Evolutionary conservation across 2,329 filamentous ascomycete species (phyloP).

Genomic region (Orbilia brochopaga): DNA sequence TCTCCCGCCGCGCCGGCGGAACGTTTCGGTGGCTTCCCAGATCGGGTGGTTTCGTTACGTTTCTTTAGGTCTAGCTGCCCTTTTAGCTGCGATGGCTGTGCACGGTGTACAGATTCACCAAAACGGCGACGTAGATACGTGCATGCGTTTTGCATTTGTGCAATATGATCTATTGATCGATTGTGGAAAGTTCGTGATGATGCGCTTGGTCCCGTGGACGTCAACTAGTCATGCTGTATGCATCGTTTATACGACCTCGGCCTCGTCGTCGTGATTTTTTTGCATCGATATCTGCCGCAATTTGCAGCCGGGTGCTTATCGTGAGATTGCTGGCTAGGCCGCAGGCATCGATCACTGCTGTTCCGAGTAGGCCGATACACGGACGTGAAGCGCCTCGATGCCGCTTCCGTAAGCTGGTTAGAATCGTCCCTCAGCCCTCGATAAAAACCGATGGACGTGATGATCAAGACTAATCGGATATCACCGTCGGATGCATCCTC

Average conservation of each 20-base stretch:
- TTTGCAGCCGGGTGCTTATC: not conserved
- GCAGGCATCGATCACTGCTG: not conserved
- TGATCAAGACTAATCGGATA: too few relatives aligned
- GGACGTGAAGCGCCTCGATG: conserved; percentile 12
- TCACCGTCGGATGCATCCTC: too few relatives aligned
- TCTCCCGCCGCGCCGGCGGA: conserved; percentile 36
- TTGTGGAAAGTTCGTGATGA: too few relatives aligned
- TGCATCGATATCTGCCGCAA: not conserved
- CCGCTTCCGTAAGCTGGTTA: conserved; percentile 20
- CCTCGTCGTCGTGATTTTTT: too few relatives aligned
- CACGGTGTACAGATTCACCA: too few relatives aligned
- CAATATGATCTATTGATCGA: too few relatives aligned
- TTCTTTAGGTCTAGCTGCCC: conserved; percentile 1
- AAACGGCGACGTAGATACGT: not conserved
- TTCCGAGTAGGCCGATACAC: not conserved
- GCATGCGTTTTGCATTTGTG: not conserved
- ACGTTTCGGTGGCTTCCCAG: conserved; percentile 13
- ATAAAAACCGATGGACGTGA: too few relatives aligned
- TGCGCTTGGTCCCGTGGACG: too few relatives aligned
- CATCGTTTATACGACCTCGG: too few relatives aligned
- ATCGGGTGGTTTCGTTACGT: not conserved
- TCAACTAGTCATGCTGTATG: too few relatives aligned
- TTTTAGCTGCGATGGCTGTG: not conserved
- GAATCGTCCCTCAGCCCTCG: too few relatives aligned
- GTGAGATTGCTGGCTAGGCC: not conserved